Conservation (phyloP, 1,284 basidiomycete genomes). For the Pisolithus thermaeus region DNA sequence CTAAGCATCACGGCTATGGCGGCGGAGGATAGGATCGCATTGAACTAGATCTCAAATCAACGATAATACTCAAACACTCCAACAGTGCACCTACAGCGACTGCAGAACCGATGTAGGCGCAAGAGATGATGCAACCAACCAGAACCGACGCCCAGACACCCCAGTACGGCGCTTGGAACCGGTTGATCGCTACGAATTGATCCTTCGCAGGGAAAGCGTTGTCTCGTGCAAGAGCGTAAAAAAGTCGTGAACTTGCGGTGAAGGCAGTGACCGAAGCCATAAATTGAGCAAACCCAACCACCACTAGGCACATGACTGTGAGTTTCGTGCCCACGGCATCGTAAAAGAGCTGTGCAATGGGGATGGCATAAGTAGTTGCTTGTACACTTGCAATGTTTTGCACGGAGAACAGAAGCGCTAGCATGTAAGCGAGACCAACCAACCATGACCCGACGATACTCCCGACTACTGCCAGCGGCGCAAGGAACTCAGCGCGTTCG, state of each 20-base stretch:
- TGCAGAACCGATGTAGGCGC: constrained; percentile 52
- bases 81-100: constrained; percentile 39
- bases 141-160: constrained; percentile 52
- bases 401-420: constrained; percentile 53
- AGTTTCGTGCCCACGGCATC: constrained; percentile 48
- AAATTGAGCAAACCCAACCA: constrained; percentile 28
- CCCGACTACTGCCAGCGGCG: constrained; percentile 50
- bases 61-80: background rate
- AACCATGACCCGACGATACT: too few relatives aligned
- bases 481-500: constrained; percentile 48
- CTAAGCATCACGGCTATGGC: too few relatives aligned
- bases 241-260: too few relatives aligned
- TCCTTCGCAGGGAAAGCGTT: constrained; percentile 44
- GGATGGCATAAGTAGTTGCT: constrained; percentile 41
- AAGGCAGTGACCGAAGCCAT: too few relatives aligned
- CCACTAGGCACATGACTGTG: constrained; percentile 46
- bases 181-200: constrained; percentile 45
- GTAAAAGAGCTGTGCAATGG: constrained; percentile 53
- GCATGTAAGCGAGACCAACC: constrained; percentile 54
- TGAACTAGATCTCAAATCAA: too few relatives aligned
- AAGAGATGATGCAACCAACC: constrained; percentile 50
- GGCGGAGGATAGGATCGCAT: too few relatives aligned
- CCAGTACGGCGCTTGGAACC: constrained; percentile 49
- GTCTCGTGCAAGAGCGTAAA: constrained; percentile 15
- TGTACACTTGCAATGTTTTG: constrained; percentile 35